Conservation (phyloP, 2,329 filamentous ascomycete species). For the Ophiostoma novo-ulmi region DNA sequence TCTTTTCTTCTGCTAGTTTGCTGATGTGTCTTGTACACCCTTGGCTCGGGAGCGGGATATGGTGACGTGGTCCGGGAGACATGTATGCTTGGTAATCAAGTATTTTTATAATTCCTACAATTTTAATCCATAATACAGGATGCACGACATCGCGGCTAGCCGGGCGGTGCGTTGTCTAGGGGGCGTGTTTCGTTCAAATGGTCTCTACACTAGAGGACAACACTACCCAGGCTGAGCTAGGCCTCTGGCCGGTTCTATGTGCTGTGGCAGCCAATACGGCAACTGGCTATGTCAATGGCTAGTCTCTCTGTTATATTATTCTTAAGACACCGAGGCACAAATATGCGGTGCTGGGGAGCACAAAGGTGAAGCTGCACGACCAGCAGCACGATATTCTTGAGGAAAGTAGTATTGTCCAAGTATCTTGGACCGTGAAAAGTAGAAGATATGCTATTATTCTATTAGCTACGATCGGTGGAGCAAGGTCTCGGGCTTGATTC, state of each 20-base stretch:
- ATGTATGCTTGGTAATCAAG: neutral
- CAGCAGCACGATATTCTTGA: neutral
- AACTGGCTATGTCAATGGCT: neutral
- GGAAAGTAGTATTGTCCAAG: neutral
- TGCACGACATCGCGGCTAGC: constrained; percentile 22
- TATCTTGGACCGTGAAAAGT: neutral
- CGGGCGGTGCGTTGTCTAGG: constrained; percentile 10
- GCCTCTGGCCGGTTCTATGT: neutral
- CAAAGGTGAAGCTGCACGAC: neutral
- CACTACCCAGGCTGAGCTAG: neutral
- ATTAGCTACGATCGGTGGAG: neutral
- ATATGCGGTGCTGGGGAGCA: neutral
- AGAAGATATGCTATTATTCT: neutral
- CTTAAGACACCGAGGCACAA: neutral
- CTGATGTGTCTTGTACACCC: constrained; percentile 13
- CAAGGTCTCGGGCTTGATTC: too few species aligned
- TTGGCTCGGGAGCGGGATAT: constrained; percentile 16
- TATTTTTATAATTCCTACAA: neutral
- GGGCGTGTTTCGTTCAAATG: neutral
- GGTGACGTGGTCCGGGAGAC: constrained; percentile 22
- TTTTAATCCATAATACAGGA: neutral
- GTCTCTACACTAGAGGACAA: neutral
- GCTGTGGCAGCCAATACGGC: neutral
- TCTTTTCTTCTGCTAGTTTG: neutral
- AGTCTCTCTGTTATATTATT: neutral